These are phyloP conservation scores for Phaffia australis DNA, from an alignment of 768 basidiomycete genomes.

Conservation along the genomic window DNA sequence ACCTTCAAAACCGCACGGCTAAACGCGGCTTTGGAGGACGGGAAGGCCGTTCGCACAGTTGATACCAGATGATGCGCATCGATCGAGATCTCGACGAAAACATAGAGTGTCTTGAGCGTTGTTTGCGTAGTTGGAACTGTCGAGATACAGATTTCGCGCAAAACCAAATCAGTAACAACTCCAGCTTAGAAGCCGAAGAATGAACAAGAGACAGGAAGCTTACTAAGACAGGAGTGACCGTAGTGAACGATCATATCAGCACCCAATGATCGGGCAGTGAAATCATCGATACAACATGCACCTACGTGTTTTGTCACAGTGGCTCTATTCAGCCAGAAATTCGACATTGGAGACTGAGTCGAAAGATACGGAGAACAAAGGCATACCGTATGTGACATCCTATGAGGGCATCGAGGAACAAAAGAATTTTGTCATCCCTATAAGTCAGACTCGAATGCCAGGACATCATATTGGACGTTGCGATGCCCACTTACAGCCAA, in stretches of 20 bases:
- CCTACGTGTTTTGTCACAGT: conserved; percentile 34
- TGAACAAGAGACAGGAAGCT: conserved; percentile 28
- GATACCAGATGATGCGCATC: conserved; percentile 72
- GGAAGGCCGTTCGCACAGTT: conserved; percentile 81
- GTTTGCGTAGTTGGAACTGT: conserved; percentile 91
- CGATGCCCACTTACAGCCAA: conserved; percentile 8
- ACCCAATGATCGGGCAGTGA: conserved; percentile 84
- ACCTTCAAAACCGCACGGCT: conserved; percentile 47
- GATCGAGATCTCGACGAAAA: conserved; percentile 94
- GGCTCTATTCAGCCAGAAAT: background rate
- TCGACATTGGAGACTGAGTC: background rate
- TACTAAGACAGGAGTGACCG: conserved; percentile 93
- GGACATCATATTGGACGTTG: no score
- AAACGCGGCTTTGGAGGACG: conserved; percentile 60
- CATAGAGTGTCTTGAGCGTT: conserved; percentile 83
- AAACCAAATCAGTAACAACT: background rate
- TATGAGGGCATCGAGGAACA: background rate
- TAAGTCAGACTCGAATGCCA: no score
- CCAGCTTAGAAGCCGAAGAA: background rate
- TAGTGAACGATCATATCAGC: conserved; percentile 99
- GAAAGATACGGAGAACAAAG: background rate
- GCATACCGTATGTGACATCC: conserved; percentile 25
- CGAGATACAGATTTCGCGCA: background rate
- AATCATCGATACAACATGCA: conserved; percentile 97
- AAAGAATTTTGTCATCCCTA: no score